Conservation (phyloP, 2,329 filamentous ascomycete species). For the Pezicula rhizophila region DNA sequence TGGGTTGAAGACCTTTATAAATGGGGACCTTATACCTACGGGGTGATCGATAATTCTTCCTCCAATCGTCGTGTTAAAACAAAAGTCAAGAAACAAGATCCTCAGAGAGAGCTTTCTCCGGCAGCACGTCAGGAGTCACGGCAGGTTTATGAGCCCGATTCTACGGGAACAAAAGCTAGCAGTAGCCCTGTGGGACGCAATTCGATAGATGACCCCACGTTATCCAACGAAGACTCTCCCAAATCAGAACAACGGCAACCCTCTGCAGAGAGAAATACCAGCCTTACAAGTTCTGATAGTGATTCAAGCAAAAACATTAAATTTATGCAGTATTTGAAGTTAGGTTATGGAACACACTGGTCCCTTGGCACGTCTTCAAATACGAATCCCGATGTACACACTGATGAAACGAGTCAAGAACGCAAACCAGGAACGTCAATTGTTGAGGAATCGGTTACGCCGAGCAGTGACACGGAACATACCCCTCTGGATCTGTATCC, state of each 20-base stretch:
- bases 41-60: conserved; percentile 71
- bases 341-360: conserved; percentile 65
- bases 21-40: conserved; percentile 80
- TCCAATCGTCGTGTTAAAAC: conserved; percentile 46
- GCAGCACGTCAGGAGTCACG: conserved; percentile 9
- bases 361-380: conserved; percentile 32
- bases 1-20: conserved; percentile 89
- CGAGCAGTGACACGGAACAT: background rate
- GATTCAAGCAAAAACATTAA: conserved; percentile 28
- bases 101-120: conserved; percentile 16
- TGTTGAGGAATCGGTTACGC: background rate
- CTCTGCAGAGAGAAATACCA: conserved; percentile 6
- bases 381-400: conserved; percentile 5
- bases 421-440: background rate
- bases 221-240: background rate
- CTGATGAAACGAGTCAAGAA: background rate
- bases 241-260: conserved; percentile 6
- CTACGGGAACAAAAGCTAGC: background rate
- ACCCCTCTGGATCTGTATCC: background rate
- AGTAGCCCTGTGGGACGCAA: background rate
- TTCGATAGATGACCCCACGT: background rate
- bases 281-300: conserved; percentile 17
- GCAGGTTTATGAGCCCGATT: conserved; percentile 6
- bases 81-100: conserved; percentile 30
- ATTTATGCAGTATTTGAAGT: conserved; percentile 58